These are phyloP conservation scores for Endotrypanum monterogeii DNA, from an alignment of 208 protist genomes.

Conservation along the genomic window DNA sequence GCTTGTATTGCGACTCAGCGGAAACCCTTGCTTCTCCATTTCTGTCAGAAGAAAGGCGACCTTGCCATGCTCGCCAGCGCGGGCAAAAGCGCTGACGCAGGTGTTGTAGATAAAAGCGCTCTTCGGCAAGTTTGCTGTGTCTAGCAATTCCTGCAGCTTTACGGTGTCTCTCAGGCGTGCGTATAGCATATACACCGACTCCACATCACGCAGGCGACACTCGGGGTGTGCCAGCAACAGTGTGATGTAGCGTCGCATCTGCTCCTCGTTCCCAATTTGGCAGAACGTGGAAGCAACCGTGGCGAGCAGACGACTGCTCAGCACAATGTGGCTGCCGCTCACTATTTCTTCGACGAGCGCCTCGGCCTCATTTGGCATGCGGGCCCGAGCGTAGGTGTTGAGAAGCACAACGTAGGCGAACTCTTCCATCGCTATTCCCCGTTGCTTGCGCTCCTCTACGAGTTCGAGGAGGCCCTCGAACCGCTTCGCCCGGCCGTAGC, in stretches of 20 bases:
- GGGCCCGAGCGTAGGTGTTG: conserved; percentile 77
- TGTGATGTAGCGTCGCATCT: conserved; percentile 83
- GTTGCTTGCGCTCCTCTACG: conserved; percentile 68
- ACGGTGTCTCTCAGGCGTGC: conserved; percentile 77
- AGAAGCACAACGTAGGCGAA: conserved; percentile 86
- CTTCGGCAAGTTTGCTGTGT: conserved; percentile 61
- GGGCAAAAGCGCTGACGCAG: conserved; percentile 82
- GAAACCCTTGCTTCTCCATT: conserved; percentile 79
- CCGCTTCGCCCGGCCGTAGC: conserved; percentile 86
- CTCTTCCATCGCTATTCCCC: conserved; percentile 86
- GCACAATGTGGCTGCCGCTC: conserved; percentile 41
- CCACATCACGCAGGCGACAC: conserved; percentile 69
- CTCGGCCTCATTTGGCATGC: conserved; percentile 70
- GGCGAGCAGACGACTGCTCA: conserved; percentile 79
- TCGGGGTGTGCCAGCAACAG: conserved; percentile 80
- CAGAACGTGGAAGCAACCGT: conserved; percentile 79
- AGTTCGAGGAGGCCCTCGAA: conserved; percentile 87
- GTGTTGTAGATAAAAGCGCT: conserved; percentile 86
- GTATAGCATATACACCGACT: conserved; percentile 88
- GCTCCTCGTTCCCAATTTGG: conserved; percentile 53
- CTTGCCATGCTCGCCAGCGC: conserved; percentile 84
- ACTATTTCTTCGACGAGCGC: conserved; percentile 82
- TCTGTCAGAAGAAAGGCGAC: conserved; percentile 75
- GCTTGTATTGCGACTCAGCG: conserved; percentile 79
- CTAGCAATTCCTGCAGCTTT: conserved; percentile 84